Conservation (phyloP, 768 basidiomycete genomes). For the Suillus tomentosus region DNA sequence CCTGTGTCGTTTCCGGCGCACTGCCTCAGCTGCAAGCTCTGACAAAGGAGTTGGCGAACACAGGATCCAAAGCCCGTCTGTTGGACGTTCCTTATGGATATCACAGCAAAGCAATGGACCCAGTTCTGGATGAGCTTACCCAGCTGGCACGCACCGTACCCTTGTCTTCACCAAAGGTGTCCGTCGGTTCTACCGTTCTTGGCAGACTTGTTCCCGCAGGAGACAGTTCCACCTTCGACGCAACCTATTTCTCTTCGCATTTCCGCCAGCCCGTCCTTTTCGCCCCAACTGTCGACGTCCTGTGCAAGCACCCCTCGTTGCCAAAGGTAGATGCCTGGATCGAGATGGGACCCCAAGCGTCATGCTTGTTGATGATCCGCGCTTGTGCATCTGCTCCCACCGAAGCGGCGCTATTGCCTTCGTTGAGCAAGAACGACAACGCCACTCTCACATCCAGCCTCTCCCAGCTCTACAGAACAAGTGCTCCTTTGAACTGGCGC, state of each 20-base stretch:
- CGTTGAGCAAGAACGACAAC: constrained; percentile 48
- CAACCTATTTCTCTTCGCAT: constrained; percentile 59
- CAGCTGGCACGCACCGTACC: constrained; percentile 38
- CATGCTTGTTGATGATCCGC: constrained; percentile 58
- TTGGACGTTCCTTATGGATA: constrained; percentile 63
- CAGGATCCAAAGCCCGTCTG: constrained; percentile 41
- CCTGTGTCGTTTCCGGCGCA: constrained; percentile 64
- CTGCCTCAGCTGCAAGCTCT: constrained; percentile 44
- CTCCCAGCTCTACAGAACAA: constrained; percentile 47
- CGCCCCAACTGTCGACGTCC: constrained; percentile 47
- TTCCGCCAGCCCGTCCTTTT: constrained; percentile 62
- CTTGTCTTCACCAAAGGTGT: constrained; percentile 51
- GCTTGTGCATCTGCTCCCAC: constrained; percentile 29
- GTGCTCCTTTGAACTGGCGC: constrained; percentile 53
- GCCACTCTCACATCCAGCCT: constrained; percentile 49
- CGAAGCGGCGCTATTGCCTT: constrained; percentile 44
- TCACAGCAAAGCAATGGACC: constrained; percentile 66
- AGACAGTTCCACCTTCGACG: constrained; percentile 47
- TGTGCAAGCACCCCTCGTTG: constrained; percentile 33
- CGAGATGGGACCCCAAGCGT: constrained; percentile 27
- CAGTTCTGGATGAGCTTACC: constrained; percentile 52
- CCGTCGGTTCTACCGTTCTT: constrained; percentile 62
- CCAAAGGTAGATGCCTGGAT: constrained; percentile 45
- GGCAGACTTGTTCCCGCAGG: constrained; percentile 57
- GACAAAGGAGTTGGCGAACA: constrained; percentile 41